Base-by-base conservation (phyloP, 129 eudicot species). In the Artemisia argyi region DNA sequence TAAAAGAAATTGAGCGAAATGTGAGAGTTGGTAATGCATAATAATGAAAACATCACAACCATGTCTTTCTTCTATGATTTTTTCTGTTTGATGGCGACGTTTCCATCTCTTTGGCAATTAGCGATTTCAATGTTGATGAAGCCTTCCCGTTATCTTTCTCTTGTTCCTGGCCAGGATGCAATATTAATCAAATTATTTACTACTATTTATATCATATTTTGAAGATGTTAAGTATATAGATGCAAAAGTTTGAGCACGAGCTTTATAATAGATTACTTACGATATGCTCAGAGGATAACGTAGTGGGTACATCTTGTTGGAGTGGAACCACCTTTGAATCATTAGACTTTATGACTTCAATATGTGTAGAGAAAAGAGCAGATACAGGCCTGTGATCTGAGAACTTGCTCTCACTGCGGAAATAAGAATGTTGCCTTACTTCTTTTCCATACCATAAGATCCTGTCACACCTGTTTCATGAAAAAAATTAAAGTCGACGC, bases 371-470 rank as follows among this genome's bases (percentile, higher is more conserved):
- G 77, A 93, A 93, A 70, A 89, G 84, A 74, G 96, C 90, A 15
- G 95, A 89, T 18, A 93, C 98, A 3, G 96, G 98, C 52, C 96
- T 77, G 66, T 93, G 98, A 69, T 93, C 96, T 0, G 96, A 93
- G 83, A 93, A 93, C 74, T 89, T 89, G 83, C 90, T 89, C 71
- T 93, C 95, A 69, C 96, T 86, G 13, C 96, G 88, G 30, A 87
- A 73, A 71, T 93, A 89, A 50, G 91, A 87, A 65, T 83, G 91
- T 74, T 93, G 98, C 75, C 85, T 81, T 71, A 89, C 83, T 71
- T 96, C 98, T 85, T 93, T 85, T 6, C 98, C 98, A 14, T 85
- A 78, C 98, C 98, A 93, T 67, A 93, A 65, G 55, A 93, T 93
- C 83, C 96, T 89, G 81, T 92, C 98, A 85, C 96, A 92, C 98